A percentile compares a stretch with the other conserved stretches of the same genome.
Conservation (phyloP, 1,284 basidiomycete genomes). For the Pterulicium gracile region DNA sequence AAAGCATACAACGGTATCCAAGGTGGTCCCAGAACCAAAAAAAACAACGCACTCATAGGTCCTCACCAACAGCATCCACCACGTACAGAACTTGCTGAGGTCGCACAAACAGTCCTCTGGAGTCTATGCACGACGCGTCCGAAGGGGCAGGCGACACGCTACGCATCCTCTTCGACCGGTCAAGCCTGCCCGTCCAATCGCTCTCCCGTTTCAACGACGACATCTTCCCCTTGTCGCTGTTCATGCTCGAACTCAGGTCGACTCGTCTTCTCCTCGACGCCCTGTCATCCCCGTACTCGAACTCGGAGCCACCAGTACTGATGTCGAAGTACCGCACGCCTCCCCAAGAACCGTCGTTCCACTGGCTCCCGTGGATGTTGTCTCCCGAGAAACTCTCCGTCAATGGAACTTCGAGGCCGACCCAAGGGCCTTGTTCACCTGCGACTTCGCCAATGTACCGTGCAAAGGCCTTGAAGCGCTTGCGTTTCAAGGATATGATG, state of each 20-base stretch:
- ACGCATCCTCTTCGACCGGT: constrained; percentile 25
- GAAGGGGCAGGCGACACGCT: constrained; percentile 62
- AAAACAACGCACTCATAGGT: background rate
- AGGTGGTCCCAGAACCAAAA: too few relatives aligned
- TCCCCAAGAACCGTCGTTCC: constrained; percentile 76
- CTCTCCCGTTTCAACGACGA: constrained; percentile 1
- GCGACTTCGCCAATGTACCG: constrained; percentile 80
- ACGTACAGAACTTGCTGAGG: constrained; percentile 78
- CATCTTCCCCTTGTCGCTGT: constrained; percentile 8
- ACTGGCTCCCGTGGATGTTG: constrained; percentile 31
- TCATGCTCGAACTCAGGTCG: constrained; percentile 7
- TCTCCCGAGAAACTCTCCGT: constrained; percentile 44
- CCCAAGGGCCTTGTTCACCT: constrained; percentile 78
- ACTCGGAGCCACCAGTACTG: constrained; percentile 34
- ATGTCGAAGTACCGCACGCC: constrained; percentile 79
- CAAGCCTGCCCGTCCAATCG: constrained; percentile 13
- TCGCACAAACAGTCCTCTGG: constrained; percentile 65
- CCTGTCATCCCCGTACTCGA: constrained; percentile 42
- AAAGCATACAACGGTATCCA: background rate
- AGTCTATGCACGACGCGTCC: constrained; percentile 49
- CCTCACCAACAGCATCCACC: constrained; percentile 41
- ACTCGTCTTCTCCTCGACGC: background rate
- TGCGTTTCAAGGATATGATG: constrained; percentile 75
- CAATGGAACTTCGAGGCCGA: constrained; percentile 82
- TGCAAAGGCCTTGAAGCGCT: constrained; percentile 78